These are phyloP conservation scores for Chrysosporium keratinophilum DNA, from an alignment of 2,329 filamentous ascomycete genomes.

Conservation along the genomic window DNA sequence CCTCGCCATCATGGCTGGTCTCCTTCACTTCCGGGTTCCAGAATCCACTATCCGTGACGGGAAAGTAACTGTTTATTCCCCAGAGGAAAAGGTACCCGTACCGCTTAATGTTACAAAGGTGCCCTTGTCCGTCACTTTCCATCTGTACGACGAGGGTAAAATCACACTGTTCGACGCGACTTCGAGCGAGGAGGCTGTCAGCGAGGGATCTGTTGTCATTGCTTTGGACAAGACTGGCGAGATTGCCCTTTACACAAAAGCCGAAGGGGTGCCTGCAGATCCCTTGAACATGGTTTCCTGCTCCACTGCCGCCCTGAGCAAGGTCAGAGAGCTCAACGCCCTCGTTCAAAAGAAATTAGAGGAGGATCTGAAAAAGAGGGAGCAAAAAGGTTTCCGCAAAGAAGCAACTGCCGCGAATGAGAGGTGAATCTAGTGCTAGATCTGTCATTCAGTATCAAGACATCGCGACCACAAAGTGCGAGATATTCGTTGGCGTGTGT, in stretches of 20 bases:
- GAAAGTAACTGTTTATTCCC: slow-evolving; percentile 69
- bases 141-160: slow-evolving; percentile 53
- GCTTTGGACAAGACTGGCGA: slow-evolving; percentile 84
- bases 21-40: slow-evolving; percentile 83
- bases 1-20: slow-evolving; percentile 72
- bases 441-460: neutral
- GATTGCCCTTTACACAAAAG: slow-evolving; percentile 82
- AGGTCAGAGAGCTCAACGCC: slow-evolving; percentile 68
- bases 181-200: slow-evolving; percentile 41
- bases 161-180: slow-evolving; percentile 39
- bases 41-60: slow-evolving; percentile 82
- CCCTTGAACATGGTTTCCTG: slow-evolving; percentile 68
- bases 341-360: slow-evolving; percentile 63
- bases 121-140: slow-evolving; percentile 84
- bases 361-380: slow-evolving; percentile 56
- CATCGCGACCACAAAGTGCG: neutral
- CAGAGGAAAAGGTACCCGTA: slow-evolving; percentile 79
- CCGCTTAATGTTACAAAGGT: slow-evolving; percentile 84
- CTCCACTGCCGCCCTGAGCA: slow-evolving; percentile 61
- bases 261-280: slow-evolving; percentile 73
- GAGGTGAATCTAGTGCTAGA: slow-evolving; percentile 42
- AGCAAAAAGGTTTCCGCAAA: slow-evolving; percentile 61
- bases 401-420: slow-evolving; percentile 80
- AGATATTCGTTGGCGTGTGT: neutral
- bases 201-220: slow-evolving; percentile 62